Base-by-base conservation (phyloP, 2,329 filamentous ascomycete genomes). In the Colletotrichum sp. region DNA sequence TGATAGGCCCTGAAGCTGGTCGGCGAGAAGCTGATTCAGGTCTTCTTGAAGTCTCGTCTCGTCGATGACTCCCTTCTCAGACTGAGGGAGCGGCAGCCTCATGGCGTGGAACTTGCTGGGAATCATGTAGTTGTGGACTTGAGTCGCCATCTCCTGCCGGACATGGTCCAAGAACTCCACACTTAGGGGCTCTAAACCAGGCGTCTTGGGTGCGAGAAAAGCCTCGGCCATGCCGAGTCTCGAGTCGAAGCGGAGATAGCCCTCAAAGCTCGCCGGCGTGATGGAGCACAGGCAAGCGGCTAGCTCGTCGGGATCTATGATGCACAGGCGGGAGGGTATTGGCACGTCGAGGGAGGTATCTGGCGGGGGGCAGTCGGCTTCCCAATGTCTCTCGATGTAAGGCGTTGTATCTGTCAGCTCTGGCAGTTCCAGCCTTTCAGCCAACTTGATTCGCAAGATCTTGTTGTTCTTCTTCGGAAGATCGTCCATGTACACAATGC, bases 381-480 rank as follows among this genome's bases (percentile, higher is more conserved):
- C 85, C 81, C 85, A 89, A 76, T 91, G 89, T n/a, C 88, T 84
- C 6, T 84, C 80, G 1, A 86, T 80, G 68, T 87, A 85, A 3
- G 84, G 83, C 6, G 84, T 88, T 7, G 84, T 81, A 32, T 91
- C 88, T 0, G 85, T 86, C 12, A 90, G 77, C 3, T 85, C 82
- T 1, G 85, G 83, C 18, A 92, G 78, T 4, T 81, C 80, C 6
- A 91, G 81, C 5, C 90, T 84, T 71, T 91, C 85, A 0, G 84
- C 87, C 6, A 92, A 82, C 77, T 85, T 88, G 79, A 91, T 90
- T 4, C 90, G 87, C 26, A 91, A 82, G n/a, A 91, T 83, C 78
- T 92, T 92, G 83, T 90, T 90, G 81, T 91, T 91, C 44, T 85
- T 88, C 74, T 88, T 90, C 2, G 90, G 89, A 1, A 90, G 81